Percentiles rank a stretch among this genome's conserved stretches.
phyloP scores from a whole-genome alignment of 345 rosid species.

The Rhizophora apiculata region DNA sequence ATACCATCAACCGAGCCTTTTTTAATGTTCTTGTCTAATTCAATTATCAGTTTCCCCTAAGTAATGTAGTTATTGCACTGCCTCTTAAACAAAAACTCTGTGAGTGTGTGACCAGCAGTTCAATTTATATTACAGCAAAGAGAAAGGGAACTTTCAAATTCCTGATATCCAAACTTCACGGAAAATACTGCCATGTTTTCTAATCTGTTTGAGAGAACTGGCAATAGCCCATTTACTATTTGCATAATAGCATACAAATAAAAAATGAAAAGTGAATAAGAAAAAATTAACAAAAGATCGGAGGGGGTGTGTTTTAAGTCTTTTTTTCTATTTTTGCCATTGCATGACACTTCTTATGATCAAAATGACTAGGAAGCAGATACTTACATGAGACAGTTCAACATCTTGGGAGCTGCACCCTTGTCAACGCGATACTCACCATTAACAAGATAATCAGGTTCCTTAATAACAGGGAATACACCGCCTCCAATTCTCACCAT shows the following conservation, averaged over 20 bases:
- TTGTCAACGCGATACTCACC: slow-evolving; percentile 99
- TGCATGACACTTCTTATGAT: not conserved
- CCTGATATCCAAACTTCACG: not conserved
- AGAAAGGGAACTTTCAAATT: not conserved
- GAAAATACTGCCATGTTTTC: not conserved
- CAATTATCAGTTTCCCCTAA: too few relatives aligned
- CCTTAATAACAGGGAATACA: slow-evolving; percentile 94
- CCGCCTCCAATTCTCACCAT: slow-evolving; percentile 99
- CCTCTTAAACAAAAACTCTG: too few relatives aligned
- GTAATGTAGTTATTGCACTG: too few relatives aligned
- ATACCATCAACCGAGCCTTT: too few relatives aligned
- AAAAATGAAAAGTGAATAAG: not conserved
- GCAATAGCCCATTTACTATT: too few relatives aligned
- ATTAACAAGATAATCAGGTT: slow-evolving; percentile 95
- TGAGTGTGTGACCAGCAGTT: too few relatives aligned
- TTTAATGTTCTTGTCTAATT: too few relatives aligned
- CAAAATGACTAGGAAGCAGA: not conserved
- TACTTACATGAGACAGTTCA: slow-evolving; percentile 98
- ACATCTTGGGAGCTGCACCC: slow-evolving; percentile 96
- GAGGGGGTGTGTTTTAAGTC: not conserved
- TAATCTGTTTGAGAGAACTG: too few relatives aligned
- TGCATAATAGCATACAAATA: too few relatives aligned
- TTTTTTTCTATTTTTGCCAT: not conserved
- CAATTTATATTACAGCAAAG: too few relatives aligned
- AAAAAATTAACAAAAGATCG: too few relatives aligned